These are phyloP conservation scores for Boletus vinaceobasis DNA, from an alignment of 768 basidiomycete genomes.

Conservation along the genomic window DNA sequence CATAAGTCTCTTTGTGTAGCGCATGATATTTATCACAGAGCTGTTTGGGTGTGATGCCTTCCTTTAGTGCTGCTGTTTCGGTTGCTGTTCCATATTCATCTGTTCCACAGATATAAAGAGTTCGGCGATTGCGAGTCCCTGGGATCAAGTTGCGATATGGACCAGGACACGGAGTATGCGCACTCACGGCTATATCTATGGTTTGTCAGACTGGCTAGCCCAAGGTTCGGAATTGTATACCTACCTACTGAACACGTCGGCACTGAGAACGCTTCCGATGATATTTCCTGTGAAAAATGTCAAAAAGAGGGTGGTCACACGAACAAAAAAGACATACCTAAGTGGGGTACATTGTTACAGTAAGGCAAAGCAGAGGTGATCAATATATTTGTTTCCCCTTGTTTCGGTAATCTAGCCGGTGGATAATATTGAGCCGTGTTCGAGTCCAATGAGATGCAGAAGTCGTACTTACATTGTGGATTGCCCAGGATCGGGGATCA, in stretches of 20 bases:
- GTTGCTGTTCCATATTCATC: conserved; percentile 99
- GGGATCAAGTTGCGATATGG: not conserved
- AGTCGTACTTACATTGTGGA: conserved; percentile 40
- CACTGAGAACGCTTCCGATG: conserved; percentile 94
- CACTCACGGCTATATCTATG: conserved; percentile 60
- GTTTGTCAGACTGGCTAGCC: conserved; percentile 2
- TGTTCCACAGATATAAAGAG: conserved; percentile 94
- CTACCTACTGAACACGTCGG: conserved; percentile 93
- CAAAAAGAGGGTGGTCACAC: conserved; percentile 6
- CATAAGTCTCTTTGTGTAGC: conserved; percentile 88
- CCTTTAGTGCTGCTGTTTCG: conserved; percentile 93
- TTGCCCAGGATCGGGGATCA: conserved; percentile 51
- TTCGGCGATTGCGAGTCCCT: conserved; percentile 79
- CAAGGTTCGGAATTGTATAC: conserved; percentile 26
- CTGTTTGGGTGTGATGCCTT: conserved; percentile 71
- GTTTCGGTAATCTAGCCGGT: conserved; percentile 60
- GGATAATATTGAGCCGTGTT: not conserved
- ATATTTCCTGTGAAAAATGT: conserved; percentile 59
- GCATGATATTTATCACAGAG: conserved; percentile 90
- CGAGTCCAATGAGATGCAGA: not conserved
- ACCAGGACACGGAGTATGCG: not conserved
- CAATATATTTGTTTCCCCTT: conserved; percentile 83
- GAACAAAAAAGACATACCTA: conserved; percentile 51
- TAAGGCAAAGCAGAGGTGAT: conserved; percentile 96
- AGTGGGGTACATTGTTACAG: conserved; percentile 96